A percentile compares a stretch with the other conserved stretches of the same genome.
Conservation (phyloP, 495 filamentous ascomycete genomes). For the Neurospora africana region DNA sequence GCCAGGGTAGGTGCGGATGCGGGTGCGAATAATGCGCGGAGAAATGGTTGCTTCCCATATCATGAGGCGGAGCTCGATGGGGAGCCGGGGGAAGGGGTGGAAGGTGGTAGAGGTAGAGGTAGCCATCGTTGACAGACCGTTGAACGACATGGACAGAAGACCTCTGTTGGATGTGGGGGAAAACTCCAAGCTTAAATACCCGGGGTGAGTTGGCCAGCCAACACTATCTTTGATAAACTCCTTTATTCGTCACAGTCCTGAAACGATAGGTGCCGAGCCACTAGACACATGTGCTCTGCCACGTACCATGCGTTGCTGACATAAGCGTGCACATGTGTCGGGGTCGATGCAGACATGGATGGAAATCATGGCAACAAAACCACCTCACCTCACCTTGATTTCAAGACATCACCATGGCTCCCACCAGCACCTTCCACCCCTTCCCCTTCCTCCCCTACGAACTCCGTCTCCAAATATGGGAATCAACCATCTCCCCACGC, state of each 20-base stretch:
- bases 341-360: too few relatives aligned
- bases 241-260: too few relatives aligned
- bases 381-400: too few relatives aligned
- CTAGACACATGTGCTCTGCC: too few relatives aligned
- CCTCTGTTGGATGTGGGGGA: too few relatives aligned
- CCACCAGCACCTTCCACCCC: constrained; percentile 11
- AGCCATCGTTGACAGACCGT: background rate
- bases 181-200: too few relatives aligned
- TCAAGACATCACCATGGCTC: background rate
- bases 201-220: too few relatives aligned
- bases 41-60: constrained; percentile 19
- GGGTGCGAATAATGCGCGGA: background rate
- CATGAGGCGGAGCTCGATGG: constrained; percentile 26
- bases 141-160: background rate
- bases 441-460: constrained; percentile 28
- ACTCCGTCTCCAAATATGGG: constrained; percentile 28
- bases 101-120: too few relatives aligned
- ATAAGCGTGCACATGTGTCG: too few relatives aligned
- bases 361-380: too few relatives aligned
- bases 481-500: background rate
- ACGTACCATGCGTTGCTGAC: background rate
- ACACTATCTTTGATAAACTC: too few relatives aligned
- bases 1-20: background rate
- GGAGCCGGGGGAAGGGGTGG: constrained; percentile 20
- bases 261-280: too few relatives aligned